Conservation (phyloP, 768 basidiomycete species). For the Pleurotus sapidus region DNA sequence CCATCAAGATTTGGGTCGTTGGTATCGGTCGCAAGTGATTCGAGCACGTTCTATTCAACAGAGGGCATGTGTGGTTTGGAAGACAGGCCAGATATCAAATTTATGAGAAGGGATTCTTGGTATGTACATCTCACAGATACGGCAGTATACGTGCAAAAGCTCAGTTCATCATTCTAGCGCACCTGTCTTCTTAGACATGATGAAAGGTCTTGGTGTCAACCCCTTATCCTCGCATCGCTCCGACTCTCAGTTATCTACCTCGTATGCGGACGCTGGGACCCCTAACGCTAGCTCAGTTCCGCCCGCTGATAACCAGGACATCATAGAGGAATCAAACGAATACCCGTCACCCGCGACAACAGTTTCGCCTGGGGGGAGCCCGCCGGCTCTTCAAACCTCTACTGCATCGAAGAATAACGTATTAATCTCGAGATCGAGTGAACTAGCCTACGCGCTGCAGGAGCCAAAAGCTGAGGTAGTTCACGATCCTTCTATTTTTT, state of each 20-base stretch:
- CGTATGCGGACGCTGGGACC: no score
- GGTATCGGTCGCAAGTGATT: conserved; percentile 58
- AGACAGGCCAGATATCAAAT: conserved; percentile 22
- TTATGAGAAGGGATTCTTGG: conserved; percentile 39
- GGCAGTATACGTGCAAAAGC: conserved; percentile 2
- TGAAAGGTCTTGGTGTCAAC: conserved; percentile 41
- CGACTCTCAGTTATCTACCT: conserved; percentile 16
- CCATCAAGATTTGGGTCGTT: conserved; percentile 62
- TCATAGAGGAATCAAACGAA: no score
- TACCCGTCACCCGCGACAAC: conserved; percentile 46
- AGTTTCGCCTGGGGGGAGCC: conserved; percentile 35
- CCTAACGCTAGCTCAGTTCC: no score
- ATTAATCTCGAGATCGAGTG: conserved; percentile 31
- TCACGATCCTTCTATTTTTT: not conserved
- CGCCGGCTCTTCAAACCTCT: conserved; percentile 18
- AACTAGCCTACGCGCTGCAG: conserved; percentile 32
- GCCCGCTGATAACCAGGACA: no score
- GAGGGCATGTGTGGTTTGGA: conserved; percentile 34
- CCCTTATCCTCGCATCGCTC: conserved; percentile 13
- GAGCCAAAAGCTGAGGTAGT: conserved; percentile 12
- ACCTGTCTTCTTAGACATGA: conserved; percentile 32
- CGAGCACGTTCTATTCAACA: conserved; percentile 49
- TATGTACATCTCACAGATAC: conserved; percentile 18
- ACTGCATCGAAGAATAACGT: conserved; percentile 13
- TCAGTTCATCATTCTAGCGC: conserved; percentile 29